Base-by-base conservation (phyloP, 2,329 filamentous ascomycete genomes). In the Mollisia scopiformis region DNA sequence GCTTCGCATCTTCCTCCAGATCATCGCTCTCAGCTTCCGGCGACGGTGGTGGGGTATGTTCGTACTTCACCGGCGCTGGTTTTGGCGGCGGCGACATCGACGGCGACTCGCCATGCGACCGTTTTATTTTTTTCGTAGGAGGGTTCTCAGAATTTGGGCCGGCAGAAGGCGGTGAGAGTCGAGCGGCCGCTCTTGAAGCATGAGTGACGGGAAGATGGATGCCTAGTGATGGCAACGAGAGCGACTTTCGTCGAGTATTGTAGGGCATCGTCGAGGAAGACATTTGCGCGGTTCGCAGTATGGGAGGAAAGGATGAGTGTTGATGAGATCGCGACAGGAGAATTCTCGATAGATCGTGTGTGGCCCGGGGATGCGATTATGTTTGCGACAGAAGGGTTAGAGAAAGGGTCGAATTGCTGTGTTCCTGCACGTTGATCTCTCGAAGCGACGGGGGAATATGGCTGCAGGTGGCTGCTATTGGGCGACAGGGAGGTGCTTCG, bases 201-300 rank as follows among this genome's bases (percentile, higher is more conserved):
- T 88, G 80, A 70, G 83, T 81, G 71, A 89, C 85, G 66, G 91
- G 88, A 66, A 97, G 83, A 72, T 95, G 91, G 71, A 98, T 97
- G 75, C 95, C 95, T 72, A 98, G 85, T 68, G 93, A 96, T 62
- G 92, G 91, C 73, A 98, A 83, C 65, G 93, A 97, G 68, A 99
- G 82, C 74, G 93, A 97, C 82, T 98, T 98, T 78, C 93, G 89
- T 79, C 94, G 91, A 69, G 94, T 98, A 78, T 97, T 97, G 84
- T 97, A 97, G 74, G 90, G 90, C 92, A 97, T 97, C n/a, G 27
- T 67, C 35, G 62, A 28, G 23, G 62, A 47, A 56, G 53, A 62
- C 63, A 68, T 68, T 54, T 31, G 33, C 47, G n/a, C 16, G 21
- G 25, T 47, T n/a, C 37, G 27, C n/a, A 31, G 39, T 30, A 28